phyloP scores from a whole-genome alignment of 2,329 filamentous ascomycete species.

The Fusarium nanum region DNA sequence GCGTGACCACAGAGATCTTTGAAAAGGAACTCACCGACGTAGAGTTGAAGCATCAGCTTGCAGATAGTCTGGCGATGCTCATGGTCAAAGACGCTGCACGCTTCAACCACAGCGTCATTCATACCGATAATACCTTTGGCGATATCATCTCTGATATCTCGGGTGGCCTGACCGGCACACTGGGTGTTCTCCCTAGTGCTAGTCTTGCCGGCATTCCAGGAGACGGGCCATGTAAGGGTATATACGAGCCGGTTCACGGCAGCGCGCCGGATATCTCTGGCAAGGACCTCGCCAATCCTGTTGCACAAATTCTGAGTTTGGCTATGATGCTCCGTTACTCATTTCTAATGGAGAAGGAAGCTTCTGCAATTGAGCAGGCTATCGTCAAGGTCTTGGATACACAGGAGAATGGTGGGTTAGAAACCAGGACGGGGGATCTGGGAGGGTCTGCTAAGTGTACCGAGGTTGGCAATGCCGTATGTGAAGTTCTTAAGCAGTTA shows the following conservation, averaged over 20 bases:
- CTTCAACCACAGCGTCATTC: constrained; percentile 60
- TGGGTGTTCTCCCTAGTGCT: constrained; percentile 60
- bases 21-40: constrained; percentile 57
- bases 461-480: constrained; percentile 73
- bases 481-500: not conserved
- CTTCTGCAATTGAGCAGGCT: constrained; percentile 71
- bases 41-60: constrained; percentile 58
- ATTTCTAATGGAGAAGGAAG: constrained; percentile 69
- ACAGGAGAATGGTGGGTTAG: constrained; percentile 51
- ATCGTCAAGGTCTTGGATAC: constrained; percentile 73
- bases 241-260: constrained; percentile 83
- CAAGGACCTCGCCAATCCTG: constrained; percentile 77
- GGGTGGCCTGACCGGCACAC: constrained; percentile 59
- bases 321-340: constrained; percentile 83
- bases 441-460: constrained; percentile 71
- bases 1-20: constrained; percentile 56
- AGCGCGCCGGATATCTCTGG: constrained; percentile 79
- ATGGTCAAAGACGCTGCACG: constrained; percentile 60
- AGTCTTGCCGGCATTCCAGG: constrained; percentile 57
- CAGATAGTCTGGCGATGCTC: constrained; percentile 61
- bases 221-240: constrained; percentile 67
- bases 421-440: constrained; percentile 72
- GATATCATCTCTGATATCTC: constrained; percentile 61
- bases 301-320: constrained; percentile 76
- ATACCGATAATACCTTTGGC: constrained; percentile 62